These are phyloP conservation scores for Boletus reticulatus DNA, from an alignment of 768 basidiomycete genomes.

Conservation along the genomic window DNA sequence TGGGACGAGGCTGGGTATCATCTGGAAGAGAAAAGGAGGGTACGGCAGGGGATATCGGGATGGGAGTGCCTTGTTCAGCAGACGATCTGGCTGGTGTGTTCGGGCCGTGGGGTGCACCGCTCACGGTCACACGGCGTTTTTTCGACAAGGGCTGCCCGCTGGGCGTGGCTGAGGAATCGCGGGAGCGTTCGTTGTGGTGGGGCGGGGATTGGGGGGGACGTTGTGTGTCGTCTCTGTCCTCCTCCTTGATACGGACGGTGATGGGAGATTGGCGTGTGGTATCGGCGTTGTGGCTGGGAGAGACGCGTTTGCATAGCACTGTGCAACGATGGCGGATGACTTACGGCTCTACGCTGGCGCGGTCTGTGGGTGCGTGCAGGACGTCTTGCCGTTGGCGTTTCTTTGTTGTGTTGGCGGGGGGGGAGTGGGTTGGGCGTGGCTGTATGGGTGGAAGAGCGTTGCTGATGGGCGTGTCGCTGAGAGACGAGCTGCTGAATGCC, in stretches of 20 bases:
- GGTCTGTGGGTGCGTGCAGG: background rate
- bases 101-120: conserved; percentile 39
- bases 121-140: conserved; percentile 71
- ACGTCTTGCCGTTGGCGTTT: conserved; percentile 42
- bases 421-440: conserved; percentile 26
- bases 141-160: conserved; percentile 45
- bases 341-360: conserved; percentile 41
- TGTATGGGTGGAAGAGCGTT: conserved; percentile 72
- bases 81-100: conserved; percentile 33
- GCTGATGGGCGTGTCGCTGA: conserved; percentile 47
- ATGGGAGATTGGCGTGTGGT: conserved; percentile 47
- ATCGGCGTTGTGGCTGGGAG: conserved; percentile 18
- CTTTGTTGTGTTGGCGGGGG: conserved; percentile 26
- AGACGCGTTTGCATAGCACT: conserved; percentile 12
- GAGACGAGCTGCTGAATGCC: conserved; percentile 61
- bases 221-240: conserved; percentile 48
- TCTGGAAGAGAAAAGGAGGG: conserved; percentile 60
- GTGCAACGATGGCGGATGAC: conserved; percentile 21
- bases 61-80: conserved; percentile 44
- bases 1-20: conserved; percentile 49
- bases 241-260: conserved; percentile 58
- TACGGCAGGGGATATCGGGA: conserved; percentile 66
- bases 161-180: conserved; percentile 37
- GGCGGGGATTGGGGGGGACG: conserved; percentile 34
- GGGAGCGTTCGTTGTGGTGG: conserved; percentile 5